A percentile compares a stretch with the other conserved stretches of the same genome.
phyloP scores from a whole-genome alignment of 2,329 filamentous ascomycete species.

The Stagonosporopsis rhizophila region DNA sequence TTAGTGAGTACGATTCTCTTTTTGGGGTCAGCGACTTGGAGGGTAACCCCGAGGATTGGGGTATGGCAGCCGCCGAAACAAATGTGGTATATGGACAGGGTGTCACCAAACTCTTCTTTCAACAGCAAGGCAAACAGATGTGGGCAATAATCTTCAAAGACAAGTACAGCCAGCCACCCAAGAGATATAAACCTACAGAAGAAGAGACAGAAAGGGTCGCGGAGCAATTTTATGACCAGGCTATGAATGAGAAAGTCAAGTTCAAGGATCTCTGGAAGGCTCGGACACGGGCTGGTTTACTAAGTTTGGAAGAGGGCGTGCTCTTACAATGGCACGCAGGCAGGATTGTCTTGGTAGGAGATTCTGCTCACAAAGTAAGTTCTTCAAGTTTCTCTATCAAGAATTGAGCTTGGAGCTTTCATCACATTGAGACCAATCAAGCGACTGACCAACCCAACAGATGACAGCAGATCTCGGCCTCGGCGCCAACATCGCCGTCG shows the following conservation, averaged over 20 bases:
- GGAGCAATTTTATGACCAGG: slow-evolving; percentile 31
- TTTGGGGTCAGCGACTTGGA: slow-evolving; percentile 25
- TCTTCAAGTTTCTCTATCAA: too few species aligned
- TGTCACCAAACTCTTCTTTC: slow-evolving; percentile 38
- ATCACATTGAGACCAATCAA: not conserved
- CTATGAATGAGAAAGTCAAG: slow-evolving; percentile 35
- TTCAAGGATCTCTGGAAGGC: slow-evolving; percentile 46
- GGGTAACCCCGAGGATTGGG: slow-evolving; percentile 25
- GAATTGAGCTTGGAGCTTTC: too few species aligned
- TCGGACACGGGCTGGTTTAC: slow-evolving; percentile 30
- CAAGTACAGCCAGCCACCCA: slow-evolving; percentile 17
- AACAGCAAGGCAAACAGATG: slow-evolving; percentile 24
- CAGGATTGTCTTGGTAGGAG: slow-evolving; percentile 52
- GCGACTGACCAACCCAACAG: slow-evolving; percentile 3
- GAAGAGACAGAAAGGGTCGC: slow-evolving; percentile 42
- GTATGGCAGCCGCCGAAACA: slow-evolving; percentile 33
- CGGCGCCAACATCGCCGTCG: slow-evolving; percentile 31
- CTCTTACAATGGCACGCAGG: slow-evolving; percentile 51
- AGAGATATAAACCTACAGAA: slow-evolving; percentile 15
- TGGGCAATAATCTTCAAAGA: slow-evolving; percentile 24
- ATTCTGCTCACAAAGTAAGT: slow-evolving; percentile 53
- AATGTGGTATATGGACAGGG: slow-evolving; percentile 29
- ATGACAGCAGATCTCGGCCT: slow-evolving; percentile 31
- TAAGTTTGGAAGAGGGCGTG: slow-evolving; percentile 49
- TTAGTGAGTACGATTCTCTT: slow-evolving; percentile 13